Percentiles rank a stretch among this genome's conserved stretches.
These are phyloP conservation scores for Rhodocollybia butyracea DNA, from an alignment of 768 basidiomycete species.

Conservation along the genomic window DNA sequence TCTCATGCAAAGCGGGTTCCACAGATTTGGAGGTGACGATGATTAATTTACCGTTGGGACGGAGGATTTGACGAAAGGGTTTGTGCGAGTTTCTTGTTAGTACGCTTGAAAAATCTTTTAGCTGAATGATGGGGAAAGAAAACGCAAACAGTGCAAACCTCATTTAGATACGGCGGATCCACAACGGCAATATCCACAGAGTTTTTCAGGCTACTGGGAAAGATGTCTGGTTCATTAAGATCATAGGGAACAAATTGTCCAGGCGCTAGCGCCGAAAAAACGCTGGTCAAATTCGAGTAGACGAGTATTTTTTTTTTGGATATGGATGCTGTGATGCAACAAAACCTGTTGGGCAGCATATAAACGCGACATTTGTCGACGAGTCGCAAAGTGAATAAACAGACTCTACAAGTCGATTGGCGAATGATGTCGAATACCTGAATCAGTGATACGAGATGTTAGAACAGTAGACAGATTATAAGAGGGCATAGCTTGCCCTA, in stretches of 20 bases:
- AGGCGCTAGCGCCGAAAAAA: constrained; percentile 36
- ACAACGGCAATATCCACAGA: constrained; percentile 36
- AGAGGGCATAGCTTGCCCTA: background rate
- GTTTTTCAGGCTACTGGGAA: constrained; percentile 30
- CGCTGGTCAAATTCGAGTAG: constrained; percentile 42
- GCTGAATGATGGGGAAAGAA: background rate
- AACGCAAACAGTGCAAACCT: constrained; percentile 23
- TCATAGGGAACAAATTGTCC: constrained; percentile 40
- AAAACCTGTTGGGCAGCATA: constrained; percentile 45
- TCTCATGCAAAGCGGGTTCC: constrained; percentile 26
- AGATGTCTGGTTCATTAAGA: constrained; percentile 37
- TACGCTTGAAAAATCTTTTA: constrained; percentile 25
- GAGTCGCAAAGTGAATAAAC: constrained; percentile 30
- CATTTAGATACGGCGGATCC: constrained; percentile 46
- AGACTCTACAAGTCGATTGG: constrained; percentile 31
- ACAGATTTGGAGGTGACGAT: constrained; percentile 39
- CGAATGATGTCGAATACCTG: constrained; percentile 43
- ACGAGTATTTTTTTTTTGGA: constrained; percentile 26
- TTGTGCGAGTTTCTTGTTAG: constrained; percentile 34
- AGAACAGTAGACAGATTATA: constrained; percentile 6
- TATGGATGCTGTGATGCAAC: constrained; percentile 44
- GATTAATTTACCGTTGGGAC: constrained; percentile 35
- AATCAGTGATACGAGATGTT: constrained; percentile 1
- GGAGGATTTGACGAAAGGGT: constrained; percentile 39
- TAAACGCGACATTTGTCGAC: constrained; percentile 34